Conservation (phyloP, 495 filamentous ascomycete genomes). For the Aspergillus nidulans region DNA sequence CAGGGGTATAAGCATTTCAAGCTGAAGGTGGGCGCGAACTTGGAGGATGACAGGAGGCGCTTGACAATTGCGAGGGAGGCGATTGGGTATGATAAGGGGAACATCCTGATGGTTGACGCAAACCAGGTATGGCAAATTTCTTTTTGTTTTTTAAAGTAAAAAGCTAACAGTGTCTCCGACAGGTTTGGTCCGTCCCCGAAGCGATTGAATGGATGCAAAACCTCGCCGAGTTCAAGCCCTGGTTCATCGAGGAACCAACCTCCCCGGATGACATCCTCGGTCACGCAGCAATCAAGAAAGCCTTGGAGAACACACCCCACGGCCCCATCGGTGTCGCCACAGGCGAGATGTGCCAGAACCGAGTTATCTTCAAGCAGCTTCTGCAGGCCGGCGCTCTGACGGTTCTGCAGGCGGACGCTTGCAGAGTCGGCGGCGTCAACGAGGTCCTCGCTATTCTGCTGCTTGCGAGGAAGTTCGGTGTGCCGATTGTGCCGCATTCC, state of each 20-base stretch:
- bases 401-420: conserved; percentile 87
- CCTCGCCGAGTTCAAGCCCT: conserved; percentile 80
- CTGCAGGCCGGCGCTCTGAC: conserved; percentile 75
- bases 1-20: conserved; percentile 88
- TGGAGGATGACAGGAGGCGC: conserved; percentile 66
- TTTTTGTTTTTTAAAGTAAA: neutral
- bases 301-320: conserved; percentile 58
- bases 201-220: conserved; percentile 83
- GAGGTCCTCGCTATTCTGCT: conserved; percentile 89
- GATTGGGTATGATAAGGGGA: conserved; percentile 81
- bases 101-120: conserved; percentile 91
- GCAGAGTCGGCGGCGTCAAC: conserved; percentile 86
- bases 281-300: conserved; percentile 78
- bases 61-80: conserved; percentile 72
- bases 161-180: neutral
- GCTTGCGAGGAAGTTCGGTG: conserved; percentile 77
- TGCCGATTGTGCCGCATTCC: conserved; percentile 84
- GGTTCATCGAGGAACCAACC: conserved; percentile 98
- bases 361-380: conserved; percentile 91
- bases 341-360: conserved; percentile 96
- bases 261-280: conserved; percentile 89
- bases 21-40: conserved; percentile 74
- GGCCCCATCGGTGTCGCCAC: conserved; percentile 80
- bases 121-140: conserved; percentile 59
- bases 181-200: conserved; percentile 87